phyloP scores from a whole-genome alignment of 2,329 filamentous ascomycete genomes.

The Sporothrix curviconia region DNA sequence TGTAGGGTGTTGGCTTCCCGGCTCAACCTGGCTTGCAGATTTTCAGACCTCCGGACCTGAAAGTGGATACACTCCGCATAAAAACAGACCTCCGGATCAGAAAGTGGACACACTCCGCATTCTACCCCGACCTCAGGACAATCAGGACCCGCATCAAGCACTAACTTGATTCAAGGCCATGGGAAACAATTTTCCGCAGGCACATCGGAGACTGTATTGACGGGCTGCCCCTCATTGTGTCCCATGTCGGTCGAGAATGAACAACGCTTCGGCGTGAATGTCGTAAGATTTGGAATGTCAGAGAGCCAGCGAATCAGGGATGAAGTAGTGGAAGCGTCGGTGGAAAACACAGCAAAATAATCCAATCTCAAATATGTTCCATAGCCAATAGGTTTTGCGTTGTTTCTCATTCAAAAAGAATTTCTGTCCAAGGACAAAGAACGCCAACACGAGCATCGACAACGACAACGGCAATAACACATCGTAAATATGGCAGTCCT shows the following conservation, averaged over 20 bases:
- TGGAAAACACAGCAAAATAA: background rate
- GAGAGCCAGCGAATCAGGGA: too few relatives aligned
- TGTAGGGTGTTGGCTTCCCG: background rate
- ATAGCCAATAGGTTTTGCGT: background rate
- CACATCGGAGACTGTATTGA: background rate
- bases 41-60: background rate
- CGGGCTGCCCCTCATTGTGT: too few relatives aligned
- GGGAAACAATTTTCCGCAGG: constrained; percentile 1
- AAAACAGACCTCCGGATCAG: too few relatives aligned
- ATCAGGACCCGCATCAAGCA: background rate
- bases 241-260: too few relatives aligned
- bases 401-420: background rate
- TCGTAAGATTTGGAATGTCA: background rate
- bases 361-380: background rate
- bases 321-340: background rate
- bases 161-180: background rate
- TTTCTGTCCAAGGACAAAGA: background rate
- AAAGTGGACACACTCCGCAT: constrained; percentile 5
- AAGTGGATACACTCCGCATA: background rate
- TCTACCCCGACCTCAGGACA: background rate
- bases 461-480: too few relatives aligned
- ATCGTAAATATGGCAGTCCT: background rate
- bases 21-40: background rate
- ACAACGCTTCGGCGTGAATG: background rate
- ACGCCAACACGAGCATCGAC: background rate